A percentile compares a stretch with the other conserved stretches of the same genome.
These are phyloP conservation scores for Centaurea solstitialis DNA, from an alignment of 129 eudicot species.

Conservation along the genomic window DNA sequence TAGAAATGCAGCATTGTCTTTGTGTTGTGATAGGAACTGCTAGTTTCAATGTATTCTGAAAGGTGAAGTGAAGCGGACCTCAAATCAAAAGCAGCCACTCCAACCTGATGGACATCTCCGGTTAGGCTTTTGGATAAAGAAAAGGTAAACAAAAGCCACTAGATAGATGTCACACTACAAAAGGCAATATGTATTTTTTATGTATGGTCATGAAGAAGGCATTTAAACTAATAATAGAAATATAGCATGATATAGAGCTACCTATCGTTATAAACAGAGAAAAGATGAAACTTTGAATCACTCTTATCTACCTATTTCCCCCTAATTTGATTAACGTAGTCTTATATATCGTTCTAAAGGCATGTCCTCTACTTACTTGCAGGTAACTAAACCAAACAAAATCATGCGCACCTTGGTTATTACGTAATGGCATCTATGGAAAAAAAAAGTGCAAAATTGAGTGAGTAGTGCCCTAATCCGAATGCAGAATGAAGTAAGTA, in stretches of 20 bases:
- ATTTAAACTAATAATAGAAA: too few relatives aligned
- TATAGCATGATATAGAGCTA: background rate
- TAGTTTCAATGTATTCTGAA: constrained; percentile 93
- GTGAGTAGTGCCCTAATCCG: constrained; percentile 12
- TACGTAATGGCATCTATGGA: too few relatives aligned
- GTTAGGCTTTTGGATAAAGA: background rate
- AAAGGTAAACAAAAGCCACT: background rate
- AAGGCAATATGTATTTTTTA: background rate
- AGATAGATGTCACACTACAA: background rate
- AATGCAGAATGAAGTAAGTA: background rate
- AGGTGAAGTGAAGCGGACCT: constrained; percentile 95
- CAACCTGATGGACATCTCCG: constrained; percentile 52
- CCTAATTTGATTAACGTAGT: too few relatives aligned
- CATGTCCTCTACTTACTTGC: too few relatives aligned
- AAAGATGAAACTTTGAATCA: too few relatives aligned
- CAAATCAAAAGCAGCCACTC: constrained; percentile 97
- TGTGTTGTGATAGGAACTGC: constrained; percentile 89
- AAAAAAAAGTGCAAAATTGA: background rate
- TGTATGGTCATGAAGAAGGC: background rate
- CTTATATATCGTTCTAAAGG: too few relatives aligned
- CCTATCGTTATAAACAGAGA: too few relatives aligned
- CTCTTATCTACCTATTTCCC: too few relatives aligned
- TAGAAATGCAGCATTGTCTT: constrained; percentile 88
- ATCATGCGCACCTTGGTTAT: background rate
- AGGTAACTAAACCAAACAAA: background rate